A percentile compares a stretch with the other conserved stretches of the same genome.
These are phyloP conservation scores for Fusarium poae DNA, from an alignment of 2,329 filamentous ascomycete species.

Conservation along the genomic window DNA sequence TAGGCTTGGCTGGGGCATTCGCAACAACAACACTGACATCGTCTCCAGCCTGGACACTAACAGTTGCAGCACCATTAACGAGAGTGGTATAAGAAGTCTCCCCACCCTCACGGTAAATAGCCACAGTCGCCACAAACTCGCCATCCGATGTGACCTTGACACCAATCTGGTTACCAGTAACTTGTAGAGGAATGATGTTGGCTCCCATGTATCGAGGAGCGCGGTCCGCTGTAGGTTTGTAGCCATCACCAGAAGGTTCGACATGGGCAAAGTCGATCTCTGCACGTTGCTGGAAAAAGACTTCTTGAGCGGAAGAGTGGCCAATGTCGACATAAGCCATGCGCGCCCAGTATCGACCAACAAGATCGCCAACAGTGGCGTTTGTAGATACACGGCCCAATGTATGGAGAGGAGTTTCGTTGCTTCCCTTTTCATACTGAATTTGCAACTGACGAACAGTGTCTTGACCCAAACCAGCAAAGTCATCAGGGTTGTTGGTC, in stretches of 20 bases:
- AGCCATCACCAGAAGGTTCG: constrained; percentile 55
- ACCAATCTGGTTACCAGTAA: constrained; percentile 48
- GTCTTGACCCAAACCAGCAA: constrained; percentile 56
- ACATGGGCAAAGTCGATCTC: constrained; percentile 59
- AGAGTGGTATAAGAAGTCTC: constrained; percentile 55
- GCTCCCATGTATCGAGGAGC: constrained; percentile 64
- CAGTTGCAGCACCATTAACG: constrained; percentile 53
- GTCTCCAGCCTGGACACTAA: constrained; percentile 55
- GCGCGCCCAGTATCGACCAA: constrained; percentile 64
- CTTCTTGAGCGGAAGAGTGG: constrained; percentile 56
- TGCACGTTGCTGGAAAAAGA: constrained; percentile 54
- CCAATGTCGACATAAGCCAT: constrained; percentile 67
- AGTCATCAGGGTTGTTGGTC: constrained; percentile 62
- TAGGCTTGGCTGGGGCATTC: constrained; percentile 60
- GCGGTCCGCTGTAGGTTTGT: constrained; percentile 58
- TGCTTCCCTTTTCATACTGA: constrained; percentile 59
- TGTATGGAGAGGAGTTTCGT: constrained; percentile 64
- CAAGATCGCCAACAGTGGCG: constrained; percentile 56
- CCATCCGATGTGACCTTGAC: constrained; percentile 54
- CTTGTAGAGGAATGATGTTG: constrained; percentile 62
- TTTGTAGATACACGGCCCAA: constrained; percentile 56
- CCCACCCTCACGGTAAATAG: constrained; percentile 50
- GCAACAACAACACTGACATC: constrained; percentile 61
- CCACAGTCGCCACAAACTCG: constrained; percentile 58
- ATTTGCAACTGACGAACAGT: constrained; percentile 59